A percentile compares a stretch with the other conserved stretches of the same genome.
Evolutionary conservation across 164 flowering plant genomes (phyloP).

Genomic region (Aristolochia fimbriata): DNA sequence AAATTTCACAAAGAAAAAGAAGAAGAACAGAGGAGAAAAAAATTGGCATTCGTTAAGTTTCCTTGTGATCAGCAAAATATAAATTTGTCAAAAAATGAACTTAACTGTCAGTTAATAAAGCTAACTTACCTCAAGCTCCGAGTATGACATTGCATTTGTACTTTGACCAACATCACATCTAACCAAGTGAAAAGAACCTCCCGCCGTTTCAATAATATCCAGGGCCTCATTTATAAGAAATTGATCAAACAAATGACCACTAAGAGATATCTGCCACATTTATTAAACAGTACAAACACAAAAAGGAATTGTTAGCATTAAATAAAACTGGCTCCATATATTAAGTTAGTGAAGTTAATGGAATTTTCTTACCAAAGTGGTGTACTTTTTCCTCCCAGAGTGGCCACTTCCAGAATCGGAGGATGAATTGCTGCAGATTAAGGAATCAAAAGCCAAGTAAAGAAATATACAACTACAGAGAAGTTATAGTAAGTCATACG

Average conservation of each 20-base stretch:
- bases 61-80: not conserved
- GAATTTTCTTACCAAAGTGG: conserved; percentile 36
- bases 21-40: no score
- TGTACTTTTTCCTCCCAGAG: conserved; percentile 41
- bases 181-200: conserved; percentile 85
- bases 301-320: no score
- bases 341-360: not conserved
- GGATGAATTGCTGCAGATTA: conserved; percentile 36
- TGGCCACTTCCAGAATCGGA: conserved; percentile 16
- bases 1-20: no score
- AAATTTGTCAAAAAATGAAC: not conserved
- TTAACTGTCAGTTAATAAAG: not conserved
- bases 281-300: not conserved
- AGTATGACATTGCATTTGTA: conserved; percentile 53
- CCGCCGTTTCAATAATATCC: conserved; percentile 95
- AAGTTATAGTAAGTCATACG: no score
- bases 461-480: no score
- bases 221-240: conserved; percentile 91
- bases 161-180: conserved; percentile 92
- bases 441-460: no score
- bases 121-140: conserved; percentile 84
- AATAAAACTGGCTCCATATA: not conserved
- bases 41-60: not conserved
- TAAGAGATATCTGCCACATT: conserved; percentile 74
- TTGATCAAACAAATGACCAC: conserved; percentile 95